Percentiles rank a stretch among this genome's conserved stretches.
phyloP scores from a whole-genome alignment of 2,329 filamentous ascomycete genomes.

The Alternaria infectoria region DNA sequence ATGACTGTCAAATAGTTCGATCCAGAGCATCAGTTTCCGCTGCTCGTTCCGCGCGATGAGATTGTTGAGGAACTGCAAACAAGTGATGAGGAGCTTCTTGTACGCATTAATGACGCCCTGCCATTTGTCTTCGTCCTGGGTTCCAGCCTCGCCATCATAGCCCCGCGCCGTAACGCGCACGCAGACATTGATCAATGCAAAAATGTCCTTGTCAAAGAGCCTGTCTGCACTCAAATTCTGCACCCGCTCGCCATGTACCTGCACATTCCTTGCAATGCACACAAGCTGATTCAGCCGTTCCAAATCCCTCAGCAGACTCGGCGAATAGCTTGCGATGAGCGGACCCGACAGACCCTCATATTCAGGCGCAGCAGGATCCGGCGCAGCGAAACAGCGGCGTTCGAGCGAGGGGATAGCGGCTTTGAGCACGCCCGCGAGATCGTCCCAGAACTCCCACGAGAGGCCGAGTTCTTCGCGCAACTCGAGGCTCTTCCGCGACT shows the following conservation, averaged over 20 bases:
- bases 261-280: conserved; percentile 66
- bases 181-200: conserved; percentile 67
- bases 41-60: conserved; percentile 70
- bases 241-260: conserved; percentile 65
- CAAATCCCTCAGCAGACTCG: conserved; percentile 65
- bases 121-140: conserved; percentile 68
- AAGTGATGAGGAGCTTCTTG: conserved; percentile 69
- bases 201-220: conserved; percentile 66
- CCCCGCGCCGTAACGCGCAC: conserved; percentile 69
- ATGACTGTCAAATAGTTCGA: conserved; percentile 68
- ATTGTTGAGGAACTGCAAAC: conserved; percentile 71
- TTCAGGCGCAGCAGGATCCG: conserved; percentile 61
- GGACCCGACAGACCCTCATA: conserved; percentile 66
- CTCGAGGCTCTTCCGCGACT: conserved; percentile 62
- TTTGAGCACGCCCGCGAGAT: conserved; percentile 63
- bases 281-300: conserved; percentile 68
- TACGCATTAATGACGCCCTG: conserved; percentile 70
- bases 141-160: conserved; percentile 68
- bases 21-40: conserved; percentile 69
- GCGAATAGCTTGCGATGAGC: conserved; percentile 66
- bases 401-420: conserved; percentile 68
- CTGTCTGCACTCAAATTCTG: conserved; percentile 68
- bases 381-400: conserved; percentile 66
- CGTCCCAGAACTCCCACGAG: conserved; percentile 64
- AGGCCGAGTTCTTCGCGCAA: conserved; percentile 64